Evolutionary conservation across 108 stramenopile species (phyloP).

Genomic region (Stephanodiscus triporus): DNA sequence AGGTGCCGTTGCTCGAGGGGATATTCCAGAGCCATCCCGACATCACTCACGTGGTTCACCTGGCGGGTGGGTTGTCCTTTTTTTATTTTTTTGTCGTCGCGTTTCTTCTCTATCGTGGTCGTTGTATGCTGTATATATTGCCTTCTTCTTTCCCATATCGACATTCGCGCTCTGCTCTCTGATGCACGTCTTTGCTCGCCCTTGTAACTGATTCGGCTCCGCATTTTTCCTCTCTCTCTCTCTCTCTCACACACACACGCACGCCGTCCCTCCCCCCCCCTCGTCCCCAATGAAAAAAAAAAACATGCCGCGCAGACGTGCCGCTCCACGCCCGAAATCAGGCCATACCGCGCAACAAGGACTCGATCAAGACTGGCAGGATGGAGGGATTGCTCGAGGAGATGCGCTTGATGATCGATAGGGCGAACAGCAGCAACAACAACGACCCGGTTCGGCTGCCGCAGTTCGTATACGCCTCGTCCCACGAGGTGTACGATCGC

Average conservation of each 20-base stretch:
- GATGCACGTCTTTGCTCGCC: too few relatives aligned
- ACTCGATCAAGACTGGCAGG: constrained; percentile 68
- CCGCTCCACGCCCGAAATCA: constrained; percentile 38
- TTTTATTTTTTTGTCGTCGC: not conserved
- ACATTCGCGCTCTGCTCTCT: too few relatives aligned
- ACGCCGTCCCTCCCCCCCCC: not conserved
- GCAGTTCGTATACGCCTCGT: constrained; percentile 59
- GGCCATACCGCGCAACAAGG: constrained; percentile 68
- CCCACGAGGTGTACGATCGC: constrained; percentile 54
- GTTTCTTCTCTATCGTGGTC: too few relatives aligned
- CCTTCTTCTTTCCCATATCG: too few relatives aligned
- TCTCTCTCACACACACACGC: too few relatives aligned
- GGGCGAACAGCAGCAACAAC: constrained; percentile 22
- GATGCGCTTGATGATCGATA: constrained; percentile 32
- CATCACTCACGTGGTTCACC: constrained; percentile 84
- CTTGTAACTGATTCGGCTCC: too few relatives aligned
- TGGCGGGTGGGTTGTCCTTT: constrained; percentile 52
- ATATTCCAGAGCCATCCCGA: constrained; percentile 74
- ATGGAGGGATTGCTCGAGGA: constrained; percentile 85
- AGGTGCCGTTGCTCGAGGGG: constrained; percentile 75
- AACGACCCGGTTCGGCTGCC: constrained; percentile 38
- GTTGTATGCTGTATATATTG: too few relatives aligned
- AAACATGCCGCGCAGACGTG: constrained; percentile 12
- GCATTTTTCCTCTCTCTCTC: not conserved
- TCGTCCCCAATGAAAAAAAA: too few relatives aligned